Base-by-base conservation (phyloP, 139 green algal genomes). In the Astrephomene gubernaculifera region DNA sequence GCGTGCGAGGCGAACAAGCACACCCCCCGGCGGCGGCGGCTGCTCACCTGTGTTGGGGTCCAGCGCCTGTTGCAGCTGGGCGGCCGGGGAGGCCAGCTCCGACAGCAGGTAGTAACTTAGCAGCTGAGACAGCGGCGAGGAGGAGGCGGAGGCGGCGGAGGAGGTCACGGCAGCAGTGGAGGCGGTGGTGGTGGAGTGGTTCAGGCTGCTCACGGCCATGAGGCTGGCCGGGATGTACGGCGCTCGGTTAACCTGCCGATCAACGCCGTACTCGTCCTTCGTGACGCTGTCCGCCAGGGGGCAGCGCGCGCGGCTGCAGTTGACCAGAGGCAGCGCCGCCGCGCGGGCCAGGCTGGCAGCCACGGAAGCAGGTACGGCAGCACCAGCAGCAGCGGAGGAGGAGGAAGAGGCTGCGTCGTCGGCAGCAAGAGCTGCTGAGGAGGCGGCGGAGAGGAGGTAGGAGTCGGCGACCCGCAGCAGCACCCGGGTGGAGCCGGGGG, bases 71-170 rank as follows among this genome's bases (percentile, higher is more conserved):
- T 38, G 29, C 43, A 61, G 25, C 70, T 39, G 17, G 12, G 41
- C 43, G 10, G 29, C 29, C 10, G 70, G 71, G 5, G 44, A 79
- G 7, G 71, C 45, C 44, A 79, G 10, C 44, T 79, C 71, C 5
- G 71, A 41, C n/a, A 45, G 44, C 71, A 79, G 29, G 71, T 79
- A 79, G 71, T 65, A 79, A n/a, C 44, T 65, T n/a, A 79, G 17
- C 45, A 79, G 71, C 64, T 71, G 64, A 14, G 64, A 31, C 19
- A 35, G 24, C 41, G 70, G 4, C 27, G n/a, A 49, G 21, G 2
- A 57, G 49, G 49, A 12, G 49, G 49, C 49, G 14, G 49, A 57
- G n/a, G 49, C 49, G 49, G 49, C 49, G 14, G 49, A 57, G 49
- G 14, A 17, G 49, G 49, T 12, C 49, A 17, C 49, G 17, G 17